A percentile compares a stretch with the other conserved stretches of the same genome.
These are phyloP conservation scores for Pythium sukuiense DNA, from an alignment of 352 stramenopile species.

Conservation along the genomic window DNA sequence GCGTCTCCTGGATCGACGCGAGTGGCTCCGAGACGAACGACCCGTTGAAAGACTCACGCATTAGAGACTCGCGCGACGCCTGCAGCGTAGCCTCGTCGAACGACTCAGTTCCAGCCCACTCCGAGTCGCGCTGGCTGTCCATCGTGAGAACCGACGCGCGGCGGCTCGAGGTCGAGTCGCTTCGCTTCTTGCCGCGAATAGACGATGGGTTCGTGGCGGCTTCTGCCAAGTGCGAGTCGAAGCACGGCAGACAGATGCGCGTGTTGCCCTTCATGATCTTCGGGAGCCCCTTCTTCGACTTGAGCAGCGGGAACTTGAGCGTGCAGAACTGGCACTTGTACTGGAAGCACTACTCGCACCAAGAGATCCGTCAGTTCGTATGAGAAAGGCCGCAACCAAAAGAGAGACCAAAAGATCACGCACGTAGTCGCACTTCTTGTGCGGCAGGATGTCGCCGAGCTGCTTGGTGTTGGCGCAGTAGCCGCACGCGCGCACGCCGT, in stretches of 20 bases:
- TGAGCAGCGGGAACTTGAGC: conserved; percentile 53
- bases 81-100: conserved; percentile 15
- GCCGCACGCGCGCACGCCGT: conserved; percentile 8
- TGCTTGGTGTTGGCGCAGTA: conserved; percentile 55
- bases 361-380: neutral
- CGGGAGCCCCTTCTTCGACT: conserved; percentile 38
- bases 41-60: conserved; percentile 29
- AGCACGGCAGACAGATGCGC: conserved; percentile 56
- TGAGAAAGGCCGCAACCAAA: neutral
- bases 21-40: conserved; percentile 26
- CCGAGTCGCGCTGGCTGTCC: neutral
- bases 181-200: conserved; percentile 7
- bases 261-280: conserved; percentile 57
- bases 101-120: conserved; percentile 21
- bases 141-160: neutral
- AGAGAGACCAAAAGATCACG: conserved; percentile 7
- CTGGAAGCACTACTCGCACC: conserved; percentile 36
- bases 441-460: conserved; percentile 48
- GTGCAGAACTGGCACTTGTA: conserved; percentile 67
- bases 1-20: conserved; percentile 10
- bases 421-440: conserved; percentile 64
- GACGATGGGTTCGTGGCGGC: conserved; percentile 21
- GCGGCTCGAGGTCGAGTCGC: neutral
- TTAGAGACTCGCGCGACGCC: conserved; percentile 30
- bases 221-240: conserved; percentile 42